A percentile compares a stretch with the other conserved stretches of the same genome.
phyloP scores from a whole-genome alignment of 2,329 filamentous ascomycete species.

The Bisporella sp. region DNA sequence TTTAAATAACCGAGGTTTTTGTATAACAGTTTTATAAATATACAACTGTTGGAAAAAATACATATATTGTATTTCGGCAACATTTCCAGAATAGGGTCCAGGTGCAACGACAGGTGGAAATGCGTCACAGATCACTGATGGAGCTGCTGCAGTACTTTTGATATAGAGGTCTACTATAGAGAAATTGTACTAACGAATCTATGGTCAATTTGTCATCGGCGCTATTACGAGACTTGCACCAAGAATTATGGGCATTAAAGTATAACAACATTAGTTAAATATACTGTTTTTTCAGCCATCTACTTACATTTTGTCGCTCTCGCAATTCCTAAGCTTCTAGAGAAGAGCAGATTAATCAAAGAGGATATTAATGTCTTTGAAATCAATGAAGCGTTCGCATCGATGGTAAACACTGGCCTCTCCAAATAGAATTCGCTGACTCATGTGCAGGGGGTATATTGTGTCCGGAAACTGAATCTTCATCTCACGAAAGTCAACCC shows the following conservation, averaged over 20 bases:
- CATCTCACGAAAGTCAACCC: too few relatives aligned
- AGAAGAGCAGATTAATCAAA: conserved; percentile 74
- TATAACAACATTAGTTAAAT: too few relatives aligned
- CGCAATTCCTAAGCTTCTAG: conserved; percentile 84
- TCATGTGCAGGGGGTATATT: too few relatives aligned
- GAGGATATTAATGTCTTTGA: conserved; percentile 93
- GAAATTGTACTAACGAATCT: conserved; percentile 74
- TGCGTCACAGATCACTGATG: conserved; percentile 89
- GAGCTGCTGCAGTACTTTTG: conserved; percentile 89
- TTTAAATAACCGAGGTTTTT: too few relatives aligned
- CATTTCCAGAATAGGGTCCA: conserved; percentile 84
- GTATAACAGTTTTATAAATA: too few relatives aligned
- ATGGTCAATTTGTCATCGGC: conserved; percentile 84
- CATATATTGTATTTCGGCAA: conserved; percentile 54
- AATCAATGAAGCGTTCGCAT: conserved; percentile 98
- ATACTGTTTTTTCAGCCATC: too few relatives aligned
- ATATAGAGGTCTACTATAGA: conserved; percentile 66
- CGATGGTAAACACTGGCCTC: conserved; percentile 59
- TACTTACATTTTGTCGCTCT: conserved; percentile 51
- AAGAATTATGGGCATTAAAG: conserved; percentile 89
- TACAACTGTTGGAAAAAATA: too few relatives aligned
- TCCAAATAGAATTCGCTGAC: too few relatives aligned
- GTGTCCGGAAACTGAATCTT: too few relatives aligned
- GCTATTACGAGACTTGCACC: conserved; percentile 82
- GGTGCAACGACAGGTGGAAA: conserved; percentile 93